These are phyloP conservation scores for Hypoxylon rubiginosum DNA, from an alignment of 2,329 filamentous ascomycete genomes.

Conservation along the genomic window DNA sequence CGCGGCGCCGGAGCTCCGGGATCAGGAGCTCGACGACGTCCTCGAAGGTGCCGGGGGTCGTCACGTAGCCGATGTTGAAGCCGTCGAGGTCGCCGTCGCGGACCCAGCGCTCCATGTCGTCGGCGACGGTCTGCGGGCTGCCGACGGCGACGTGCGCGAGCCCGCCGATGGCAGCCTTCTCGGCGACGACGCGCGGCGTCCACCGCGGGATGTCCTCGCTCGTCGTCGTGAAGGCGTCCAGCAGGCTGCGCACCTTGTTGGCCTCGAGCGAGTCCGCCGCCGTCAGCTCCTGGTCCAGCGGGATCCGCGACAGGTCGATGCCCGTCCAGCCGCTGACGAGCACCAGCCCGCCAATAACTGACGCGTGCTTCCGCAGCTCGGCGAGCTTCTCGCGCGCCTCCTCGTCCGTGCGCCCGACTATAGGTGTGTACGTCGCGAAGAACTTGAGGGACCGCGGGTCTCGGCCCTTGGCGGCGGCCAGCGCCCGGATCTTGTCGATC, in stretches of 20 bases:
- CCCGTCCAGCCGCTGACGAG: slow-evolving; percentile 71
- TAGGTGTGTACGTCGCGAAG: slow-evolving; percentile 64
- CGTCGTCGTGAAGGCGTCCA: slow-evolving; percentile 63
- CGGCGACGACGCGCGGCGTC: slow-evolving; percentile 60
- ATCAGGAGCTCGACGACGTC: slow-evolving; percentile 49
- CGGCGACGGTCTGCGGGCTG: slow-evolving; percentile 47
- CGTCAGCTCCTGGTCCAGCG: slow-evolving; percentile 69
- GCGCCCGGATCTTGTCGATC: slow-evolving; percentile 65
- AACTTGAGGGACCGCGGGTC: slow-evolving; percentile 70
- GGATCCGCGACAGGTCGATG: slow-evolving; percentile 70
- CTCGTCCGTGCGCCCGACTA: slow-evolving; percentile 63
- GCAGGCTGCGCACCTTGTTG: slow-evolving; percentile 63
- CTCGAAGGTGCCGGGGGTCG: slow-evolving; percentile 48
- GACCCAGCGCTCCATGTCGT: slow-evolving; percentile 49
- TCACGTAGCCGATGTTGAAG: slow-evolving; percentile 50
- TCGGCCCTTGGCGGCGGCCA: slow-evolving; percentile 64
- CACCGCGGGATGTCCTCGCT: slow-evolving; percentile 60
- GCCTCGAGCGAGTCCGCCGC: slow-evolving; percentile 67
- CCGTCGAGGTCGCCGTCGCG: slow-evolving; percentile 48
- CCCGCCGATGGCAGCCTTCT: slow-evolving; percentile 58
- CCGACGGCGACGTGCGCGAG: slow-evolving; percentile 46
- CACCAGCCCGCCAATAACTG: slow-evolving; percentile 66
- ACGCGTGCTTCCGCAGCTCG: slow-evolving; percentile 65
- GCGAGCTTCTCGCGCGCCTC: slow-evolving; percentile 67
- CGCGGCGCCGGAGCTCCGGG: slow-evolving; percentile 47